These are phyloP conservation scores for Beauveria caledonica DNA, from an alignment of 2,329 filamentous ascomycete genomes.

Conservation along the genomic window DNA sequence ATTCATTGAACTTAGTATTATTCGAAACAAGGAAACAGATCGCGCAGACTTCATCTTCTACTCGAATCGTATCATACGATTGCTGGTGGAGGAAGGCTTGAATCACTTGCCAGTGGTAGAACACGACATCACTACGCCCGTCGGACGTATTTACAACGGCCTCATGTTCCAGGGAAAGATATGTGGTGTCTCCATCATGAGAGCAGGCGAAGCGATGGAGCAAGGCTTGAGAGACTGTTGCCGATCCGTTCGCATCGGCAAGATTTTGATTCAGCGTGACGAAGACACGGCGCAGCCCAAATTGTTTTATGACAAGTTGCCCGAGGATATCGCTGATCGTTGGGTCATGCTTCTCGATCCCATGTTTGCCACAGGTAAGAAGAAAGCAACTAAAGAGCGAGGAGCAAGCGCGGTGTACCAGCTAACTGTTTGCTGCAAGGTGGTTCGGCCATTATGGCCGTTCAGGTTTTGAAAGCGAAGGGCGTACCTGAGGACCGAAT, in stretches of 20 bases:
- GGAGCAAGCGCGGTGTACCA: background rate
- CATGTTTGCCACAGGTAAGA: constrained; percentile 93
- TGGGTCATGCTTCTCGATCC: constrained; percentile 94
- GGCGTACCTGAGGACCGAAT: constrained; percentile 94
- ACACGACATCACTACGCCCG: constrained; percentile 82
- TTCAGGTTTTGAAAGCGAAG: constrained; percentile 80
- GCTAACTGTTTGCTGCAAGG: constrained; percentile 40
- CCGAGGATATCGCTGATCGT: constrained; percentile 81
- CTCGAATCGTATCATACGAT: constrained; percentile 93
- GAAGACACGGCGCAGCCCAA: constrained; percentile 90
- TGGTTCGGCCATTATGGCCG: constrained; percentile 93
- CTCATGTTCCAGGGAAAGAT: constrained; percentile 97
- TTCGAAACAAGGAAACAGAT: constrained; percentile 80
- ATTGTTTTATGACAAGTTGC: constrained; percentile 96
- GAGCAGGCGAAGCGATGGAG: constrained; percentile 97
- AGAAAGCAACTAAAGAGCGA: background rate
- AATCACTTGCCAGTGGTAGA: constrained; percentile 92
- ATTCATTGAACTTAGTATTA: constrained; percentile 61
- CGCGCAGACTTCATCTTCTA: constrained; percentile 99
- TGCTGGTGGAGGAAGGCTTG: constrained; percentile 92
- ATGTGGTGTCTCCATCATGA: constrained; percentile 97
- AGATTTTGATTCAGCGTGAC: constrained; percentile 95
- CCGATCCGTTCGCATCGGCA: constrained; percentile 93
- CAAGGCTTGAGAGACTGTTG: constrained; percentile 94
- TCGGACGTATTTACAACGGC: constrained; percentile 79